Conservation (phyloP, 163 green algal species). For the Volvox carteri region DNA sequence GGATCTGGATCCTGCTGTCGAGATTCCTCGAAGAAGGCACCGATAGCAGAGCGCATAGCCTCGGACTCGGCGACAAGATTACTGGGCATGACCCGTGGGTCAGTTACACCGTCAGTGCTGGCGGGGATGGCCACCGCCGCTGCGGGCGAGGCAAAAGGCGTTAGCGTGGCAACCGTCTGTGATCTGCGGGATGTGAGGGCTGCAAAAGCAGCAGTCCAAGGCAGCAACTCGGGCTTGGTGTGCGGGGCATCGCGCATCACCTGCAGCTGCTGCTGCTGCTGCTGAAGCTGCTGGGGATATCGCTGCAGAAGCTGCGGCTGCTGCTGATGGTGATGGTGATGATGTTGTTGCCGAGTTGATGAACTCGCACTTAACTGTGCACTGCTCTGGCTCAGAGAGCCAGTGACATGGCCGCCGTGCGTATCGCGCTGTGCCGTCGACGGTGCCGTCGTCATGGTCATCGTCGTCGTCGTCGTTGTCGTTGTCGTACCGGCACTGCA, state of each 20-base stretch:
- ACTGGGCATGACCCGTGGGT: background rate
- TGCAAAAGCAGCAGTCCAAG: background rate
- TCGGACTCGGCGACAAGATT: background rate
- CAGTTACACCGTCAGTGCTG: background rate
- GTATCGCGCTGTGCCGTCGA: background rate
- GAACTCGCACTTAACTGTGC: background rate
- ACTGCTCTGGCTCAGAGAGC: background rate
- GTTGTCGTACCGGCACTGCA: background rate
- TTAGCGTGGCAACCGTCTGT: background rate
- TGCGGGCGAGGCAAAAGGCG: background rate
- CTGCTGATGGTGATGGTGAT: background rate
- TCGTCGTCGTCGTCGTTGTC: background rate
- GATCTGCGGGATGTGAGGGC: background rate
- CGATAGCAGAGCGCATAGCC: conserved; percentile 6
- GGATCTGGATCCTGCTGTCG: background rate
- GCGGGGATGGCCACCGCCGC: background rate
- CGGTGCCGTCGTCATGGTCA: background rate
- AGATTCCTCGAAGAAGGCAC: background rate
- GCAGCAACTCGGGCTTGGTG: background rate
- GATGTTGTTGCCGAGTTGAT: background rate
- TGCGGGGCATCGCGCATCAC: background rate
- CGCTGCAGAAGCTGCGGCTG: conserved; percentile 4
- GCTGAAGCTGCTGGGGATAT: background rate
- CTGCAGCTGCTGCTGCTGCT: conserved; percentile 17
- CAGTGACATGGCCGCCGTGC: background rate